Evolutionary conservation across 176 grass and related monocot species (phyloP).

Genomic region (Dactylis glomerata): DNA sequence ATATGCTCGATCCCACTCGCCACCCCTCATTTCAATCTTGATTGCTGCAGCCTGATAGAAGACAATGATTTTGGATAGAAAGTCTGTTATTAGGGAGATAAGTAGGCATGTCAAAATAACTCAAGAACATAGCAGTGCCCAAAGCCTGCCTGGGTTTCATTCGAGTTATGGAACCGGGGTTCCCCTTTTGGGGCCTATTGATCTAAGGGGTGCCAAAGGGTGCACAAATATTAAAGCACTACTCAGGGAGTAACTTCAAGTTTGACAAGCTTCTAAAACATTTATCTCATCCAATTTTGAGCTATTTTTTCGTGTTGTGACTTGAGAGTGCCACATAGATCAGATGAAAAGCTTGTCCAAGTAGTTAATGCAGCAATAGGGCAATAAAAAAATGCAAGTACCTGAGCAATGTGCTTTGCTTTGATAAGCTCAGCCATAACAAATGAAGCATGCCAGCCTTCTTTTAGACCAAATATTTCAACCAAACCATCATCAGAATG

Average conservation of each 20-base stretch:
- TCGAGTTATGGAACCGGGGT: too few species aligned
- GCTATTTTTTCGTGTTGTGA: background rate
- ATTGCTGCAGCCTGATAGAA: constrained; percentile 72
- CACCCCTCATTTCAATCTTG: constrained; percentile 83
- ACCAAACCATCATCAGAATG: constrained; percentile 86
- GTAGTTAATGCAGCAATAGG: background rate
- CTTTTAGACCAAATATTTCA: constrained; percentile 98
- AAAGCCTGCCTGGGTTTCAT: background rate
- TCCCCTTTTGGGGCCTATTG: too few species aligned
- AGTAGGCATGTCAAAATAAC: background rate
- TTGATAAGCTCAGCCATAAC: constrained; percentile 94
- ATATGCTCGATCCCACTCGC: constrained; percentile 74
- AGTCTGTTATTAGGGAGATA: background rate
- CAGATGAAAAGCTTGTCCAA: background rate
- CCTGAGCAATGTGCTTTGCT: constrained; percentile 96
- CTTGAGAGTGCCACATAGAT: background rate
- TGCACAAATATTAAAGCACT: background rate
- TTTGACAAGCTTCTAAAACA: background rate
- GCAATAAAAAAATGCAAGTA: constrained; percentile 1
- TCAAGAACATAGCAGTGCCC: background rate
- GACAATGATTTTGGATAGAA: background rate
- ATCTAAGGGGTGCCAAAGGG: too few species aligned
- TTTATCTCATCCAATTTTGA: background rate
- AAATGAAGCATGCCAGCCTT: constrained; percentile 99
- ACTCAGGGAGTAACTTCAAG: background rate